Conservation (phyloP, 2,329 filamentous ascomycete genomes). For the Penicillium carneum region DNA sequence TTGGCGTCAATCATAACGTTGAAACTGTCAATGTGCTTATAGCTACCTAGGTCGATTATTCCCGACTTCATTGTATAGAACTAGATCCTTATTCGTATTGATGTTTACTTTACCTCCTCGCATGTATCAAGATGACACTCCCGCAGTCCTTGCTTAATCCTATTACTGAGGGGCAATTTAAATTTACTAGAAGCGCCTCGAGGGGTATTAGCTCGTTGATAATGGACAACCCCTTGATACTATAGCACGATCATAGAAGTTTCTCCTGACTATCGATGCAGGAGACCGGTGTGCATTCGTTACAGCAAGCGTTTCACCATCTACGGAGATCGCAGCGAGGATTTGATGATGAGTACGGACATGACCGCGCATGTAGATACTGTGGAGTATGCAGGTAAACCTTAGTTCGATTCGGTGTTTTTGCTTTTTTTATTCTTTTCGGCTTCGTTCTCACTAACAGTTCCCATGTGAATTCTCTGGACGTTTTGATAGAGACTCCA, state of each 20-base stretch:
- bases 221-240: slow-evolving; percentile 25
- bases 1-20: not conserved
- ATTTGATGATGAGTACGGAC: slow-evolving; percentile 6
- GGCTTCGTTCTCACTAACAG: not conserved
- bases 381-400: slow-evolving; percentile 6
- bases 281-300: slow-evolving; percentile 14
- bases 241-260: slow-evolving; percentile 20
- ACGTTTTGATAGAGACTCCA: slow-evolving; percentile 3
- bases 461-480: slow-evolving; percentile 1
- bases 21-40: not conserved
- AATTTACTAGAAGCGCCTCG: slow-evolving; percentile 21
- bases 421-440: not conserved
- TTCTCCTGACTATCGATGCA: slow-evolving; percentile 36
- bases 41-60: slow-evolving; percentile 1
- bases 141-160: slow-evolving; percentile 45
- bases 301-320: slow-evolving; percentile 31
- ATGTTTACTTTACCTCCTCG: slow-evolving; percentile 33
- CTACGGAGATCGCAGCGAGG: slow-evolving; percentile 17
- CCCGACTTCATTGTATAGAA: not conserved
- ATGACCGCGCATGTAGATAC: not conserved
- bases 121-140: slow-evolving; percentile 30
- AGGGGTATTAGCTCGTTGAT: slow-evolving; percentile 29
- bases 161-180: slow-evolving; percentile 31
- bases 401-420: slow-evolving; percentile 2
- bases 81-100: not conserved